phyloP scores from a whole-genome alignment of 768 basidiomycete genomes.

The Suillus sp. region DNA sequence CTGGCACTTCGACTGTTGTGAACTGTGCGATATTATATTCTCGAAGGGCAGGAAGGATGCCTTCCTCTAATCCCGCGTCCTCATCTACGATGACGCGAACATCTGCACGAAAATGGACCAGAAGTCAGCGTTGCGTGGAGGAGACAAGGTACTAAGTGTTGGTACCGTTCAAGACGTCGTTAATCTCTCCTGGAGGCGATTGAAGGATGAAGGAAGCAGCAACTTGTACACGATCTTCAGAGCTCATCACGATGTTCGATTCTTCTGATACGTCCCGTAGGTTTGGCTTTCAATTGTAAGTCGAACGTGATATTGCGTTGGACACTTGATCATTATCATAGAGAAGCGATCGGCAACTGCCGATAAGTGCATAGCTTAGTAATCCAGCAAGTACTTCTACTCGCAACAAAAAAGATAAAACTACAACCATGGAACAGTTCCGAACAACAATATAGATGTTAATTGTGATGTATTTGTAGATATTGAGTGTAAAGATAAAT shows the following conservation, averaged over 20 bases:
- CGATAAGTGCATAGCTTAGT: neutral
- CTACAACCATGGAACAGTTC: neutral
- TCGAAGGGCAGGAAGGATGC: slow-evolving; percentile 74
- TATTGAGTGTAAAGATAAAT: neutral
- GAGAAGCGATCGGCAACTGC: slow-evolving; percentile 5
- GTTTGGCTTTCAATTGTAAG: neutral
- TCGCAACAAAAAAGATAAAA: neutral
- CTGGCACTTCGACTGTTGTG: slow-evolving; percentile 83
- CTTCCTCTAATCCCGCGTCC: slow-evolving; percentile 79
- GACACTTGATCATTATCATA: neutral
- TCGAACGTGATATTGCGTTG: neutral
- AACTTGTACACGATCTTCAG: slow-evolving; percentile 63
- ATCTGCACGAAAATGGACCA: slow-evolving; percentile 51
- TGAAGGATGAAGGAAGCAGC: slow-evolving; percentile 84
- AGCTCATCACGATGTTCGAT: slow-evolving; percentile 47
- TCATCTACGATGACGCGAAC: slow-evolving; percentile 87
- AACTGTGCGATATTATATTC: slow-evolving; percentile 91
- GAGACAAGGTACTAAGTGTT: slow-evolving; percentile 11
- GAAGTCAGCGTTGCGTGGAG: slow-evolving; percentile 7
- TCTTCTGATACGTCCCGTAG: neutral
- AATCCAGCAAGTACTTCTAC: neutral
- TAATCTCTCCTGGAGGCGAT: slow-evolving; percentile 94
- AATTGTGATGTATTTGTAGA: slow-evolving; percentile 3
- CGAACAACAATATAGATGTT: neutral
- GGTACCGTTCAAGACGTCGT: slow-evolving; percentile 90